Base-by-base conservation (phyloP, 495 filamentous ascomycete genomes). In the Aspergillus carlsbadensis region DNA sequence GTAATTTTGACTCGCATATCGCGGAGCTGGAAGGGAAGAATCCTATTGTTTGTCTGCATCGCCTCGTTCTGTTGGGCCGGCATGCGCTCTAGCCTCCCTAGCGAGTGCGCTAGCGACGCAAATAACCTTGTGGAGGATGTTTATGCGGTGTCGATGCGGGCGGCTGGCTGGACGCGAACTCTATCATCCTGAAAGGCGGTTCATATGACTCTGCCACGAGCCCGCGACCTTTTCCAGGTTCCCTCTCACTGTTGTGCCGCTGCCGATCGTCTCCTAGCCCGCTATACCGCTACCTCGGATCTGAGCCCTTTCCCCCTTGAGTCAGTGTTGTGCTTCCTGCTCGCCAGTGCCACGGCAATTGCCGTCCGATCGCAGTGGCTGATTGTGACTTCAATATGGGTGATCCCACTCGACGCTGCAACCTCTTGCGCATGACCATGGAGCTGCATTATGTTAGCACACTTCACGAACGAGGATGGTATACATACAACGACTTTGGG, bases 331-430 rank as follows among this genome's bases (percentile, higher is more conserved):
- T 21, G 24, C 17, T 41, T 20, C 17, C 44, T 54, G 1, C 33
- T 50, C 2, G 63, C 63, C 7, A 65, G 17, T 3, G 63, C 63
- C 14, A 65, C 45, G 10, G 63, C 63, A 36, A 65, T 52, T 4
- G 59, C 59, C 10, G 56, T 60, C 5, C 55, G 41, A 15, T 52
- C 20, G 6, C 52, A 52, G 55, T 65, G 63, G 15, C 59, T 65
- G 54, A 65, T 65, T 5, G 56, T 60, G 7, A 65, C 51, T 21
- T 62, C 53, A 17, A 65, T 55, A 18, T 20, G 48, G 35, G 24
- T 41, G 31, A 65, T 54, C 3, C 57, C 57, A 5, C 60, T 54
- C 17, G 49, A 49, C 3, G 41, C 34, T 33, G 63, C 63, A 10
- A 62, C 49, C 13, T 39, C 53, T 29, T 60, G 48, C 10, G 46